Evolutionary conservation across 805 yeast genomes (phyloP), one percentile per base, ranked within the genome.

Genomic region (Geotrichum ghanense): DNA sequence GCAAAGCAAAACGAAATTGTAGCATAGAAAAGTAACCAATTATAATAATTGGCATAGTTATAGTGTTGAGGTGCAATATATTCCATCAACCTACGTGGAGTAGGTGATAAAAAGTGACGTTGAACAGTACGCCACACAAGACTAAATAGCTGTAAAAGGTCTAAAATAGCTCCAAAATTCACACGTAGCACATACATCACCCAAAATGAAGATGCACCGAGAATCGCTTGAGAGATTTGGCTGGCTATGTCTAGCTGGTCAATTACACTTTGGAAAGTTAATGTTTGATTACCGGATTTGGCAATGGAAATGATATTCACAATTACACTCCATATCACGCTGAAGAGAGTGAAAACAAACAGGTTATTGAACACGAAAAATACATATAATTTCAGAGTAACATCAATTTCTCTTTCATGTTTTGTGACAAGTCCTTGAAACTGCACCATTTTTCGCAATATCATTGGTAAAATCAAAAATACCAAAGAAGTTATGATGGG

Each of bases 181-280:
- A 60, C 60, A 16, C 64, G 56, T 16, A 67, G 47, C 3, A 65
- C 47, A 50, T 66, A 67, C 64, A 65, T 59, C 21, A 66, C 67
- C 71, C 71, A 67, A 53, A 67, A 67, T 6, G 68, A 61, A 3
- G 70, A 64, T 16, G 67, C 56, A 42, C 59, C 58, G 39, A 67
- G 60, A 27, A 67, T 57, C 3, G 70, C 64, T 3, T 59, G 57
- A 1, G 69, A 55, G 7, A 63, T 51, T 20, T 68, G 67, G 22
- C 55, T 49, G 2, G 60, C 61, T 7, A 66, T 50, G 4, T 51
- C 53, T 9, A 65, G 53, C 10, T 54, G 31, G 16, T 48, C 44
- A 53, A 63, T 54, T 0, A 61, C 65, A 19, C 57, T 55, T 5
- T 26, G 27, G 22, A 61, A 56, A 0, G 57, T 48, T 26, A 56